phyloP scores from a whole-genome alignment of 1,284 basidiomycete genomes.

The Sphagnurus paluster region DNA sequence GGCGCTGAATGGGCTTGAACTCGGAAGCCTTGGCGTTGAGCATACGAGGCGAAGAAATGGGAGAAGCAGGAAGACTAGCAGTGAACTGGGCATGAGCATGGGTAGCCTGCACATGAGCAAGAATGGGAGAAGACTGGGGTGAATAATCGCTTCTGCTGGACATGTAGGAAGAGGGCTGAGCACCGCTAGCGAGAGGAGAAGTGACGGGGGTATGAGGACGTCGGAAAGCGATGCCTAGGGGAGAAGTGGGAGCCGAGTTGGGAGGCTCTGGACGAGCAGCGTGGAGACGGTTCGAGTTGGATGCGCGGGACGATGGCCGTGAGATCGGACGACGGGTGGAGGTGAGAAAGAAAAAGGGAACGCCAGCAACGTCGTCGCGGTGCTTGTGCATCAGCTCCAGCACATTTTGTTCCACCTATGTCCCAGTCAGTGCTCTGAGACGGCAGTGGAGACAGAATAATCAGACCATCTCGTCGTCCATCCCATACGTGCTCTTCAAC shows the following conservation, averaged over 20 bases:
- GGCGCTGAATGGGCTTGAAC: slow-evolving; percentile 64
- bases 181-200: slow-evolving; percentile 59
- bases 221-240: slow-evolving; percentile 68
- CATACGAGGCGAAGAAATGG: slow-evolving; percentile 58
- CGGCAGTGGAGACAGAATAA: slow-evolving; percentile 15
- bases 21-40: slow-evolving; percentile 58
- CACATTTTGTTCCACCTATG: slow-evolving; percentile 73
- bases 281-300: slow-evolving; percentile 63
- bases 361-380: slow-evolving; percentile 77
- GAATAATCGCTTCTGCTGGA: slow-evolving; percentile 56
- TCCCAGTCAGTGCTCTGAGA: slow-evolving; percentile 16
- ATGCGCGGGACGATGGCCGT: slow-evolving; percentile 79
- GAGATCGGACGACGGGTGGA: slow-evolving; percentile 77
- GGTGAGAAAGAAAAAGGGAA: slow-evolving; percentile 79
- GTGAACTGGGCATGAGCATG: slow-evolving; percentile 59
- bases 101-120: slow-evolving; percentile 52
- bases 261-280: slow-evolving; percentile 72
- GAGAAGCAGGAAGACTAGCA: slow-evolving; percentile 67
- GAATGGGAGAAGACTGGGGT: slow-evolving; percentile 69
- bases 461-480: slow-evolving; percentile 75
- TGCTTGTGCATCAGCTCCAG: slow-evolving; percentile 87
- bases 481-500: slow-evolving; percentile 68
- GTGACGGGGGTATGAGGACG: slow-evolving; percentile 75
- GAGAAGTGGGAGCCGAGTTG: slow-evolving; percentile 66
- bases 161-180: slow-evolving; percentile 59